Base-by-base conservation (phyloP, 805 yeast species). In the Kodamaea nitidulidarum region DNA sequence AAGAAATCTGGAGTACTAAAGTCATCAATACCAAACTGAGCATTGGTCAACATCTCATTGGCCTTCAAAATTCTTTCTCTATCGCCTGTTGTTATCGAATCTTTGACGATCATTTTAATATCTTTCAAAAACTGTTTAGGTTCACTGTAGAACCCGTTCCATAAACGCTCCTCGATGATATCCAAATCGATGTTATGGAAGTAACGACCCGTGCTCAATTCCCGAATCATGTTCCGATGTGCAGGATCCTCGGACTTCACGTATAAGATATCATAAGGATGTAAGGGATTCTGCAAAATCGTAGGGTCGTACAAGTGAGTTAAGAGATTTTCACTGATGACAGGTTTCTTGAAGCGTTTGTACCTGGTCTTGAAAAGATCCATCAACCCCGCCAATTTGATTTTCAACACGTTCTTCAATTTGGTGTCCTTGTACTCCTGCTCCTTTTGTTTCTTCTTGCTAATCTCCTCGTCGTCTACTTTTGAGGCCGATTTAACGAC, bases 111-210 rank as follows among this genome's bases (percentile, higher is more conserved):
- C 78, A 84, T 73, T 53, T 82, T 88, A 32, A 93, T 75, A 55
- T 93, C 98, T 48, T 75, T 78, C 50, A 90, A 64, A 54, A 85
- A 91, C 57, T 93, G 97, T 47, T 79, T 81, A 10, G 98, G 97
- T 52, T 88, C 96, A 27, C 87, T 81, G 54, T 93, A 93, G 59
- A 64, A 93, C 0, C 98, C 98, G 60, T 93, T 93, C 98, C 98
- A 93, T 39, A 93, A 63, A 42, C 98, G 72, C 56, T 93, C 98
- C 55, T 93, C 98, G 24, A 93, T 78, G 12, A 88, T 81, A 54
- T 93, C 98, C 39, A 93, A 66, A 54, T 93, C 98, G 85, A 93
- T 93, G 51, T 93, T 93, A 64, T 71, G 75, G 54, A 71, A 91
- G 47, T 69, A 72, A 40, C 76, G 77, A 3, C 93, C 95, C 0